Conservation (phyloP, 805 yeast species). For the Kodamaea hsintzibuensis region DNA sequence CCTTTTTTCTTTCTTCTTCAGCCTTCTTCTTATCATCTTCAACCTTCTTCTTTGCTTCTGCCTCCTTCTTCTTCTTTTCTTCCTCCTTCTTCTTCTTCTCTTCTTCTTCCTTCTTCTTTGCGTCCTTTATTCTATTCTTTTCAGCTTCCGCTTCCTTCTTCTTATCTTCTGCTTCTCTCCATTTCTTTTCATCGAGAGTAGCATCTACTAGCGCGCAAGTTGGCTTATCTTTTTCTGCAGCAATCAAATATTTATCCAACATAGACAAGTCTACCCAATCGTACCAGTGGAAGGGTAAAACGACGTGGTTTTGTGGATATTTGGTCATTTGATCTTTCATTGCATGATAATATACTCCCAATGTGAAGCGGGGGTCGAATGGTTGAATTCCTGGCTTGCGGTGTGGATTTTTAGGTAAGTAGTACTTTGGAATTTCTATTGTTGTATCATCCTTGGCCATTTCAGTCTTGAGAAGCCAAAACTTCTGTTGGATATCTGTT, state of each 20-base stretch:
- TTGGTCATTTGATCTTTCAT: slow-evolving; percentile 10
- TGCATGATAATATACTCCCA: slow-evolving; percentile 20
- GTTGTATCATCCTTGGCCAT: slow-evolving; percentile 12
- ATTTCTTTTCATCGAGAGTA: slow-evolving; percentile 11
- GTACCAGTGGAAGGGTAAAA: slow-evolving; percentile 50
- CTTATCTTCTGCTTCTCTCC: slow-evolving; percentile 11
- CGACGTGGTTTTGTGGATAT: slow-evolving; percentile 13
- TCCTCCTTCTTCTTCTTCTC: slow-evolving; percentile 11
- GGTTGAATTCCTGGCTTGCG: slow-evolving; percentile 20
- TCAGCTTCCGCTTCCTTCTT: slow-evolving; percentile 1
- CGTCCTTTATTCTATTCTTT: slow-evolving; percentile 7
- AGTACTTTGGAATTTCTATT: slow-evolving; percentile 8
- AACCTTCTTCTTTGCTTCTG: slow-evolving; percentile 12
- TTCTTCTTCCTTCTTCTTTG: slow-evolving; percentile 5
- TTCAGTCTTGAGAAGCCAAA: slow-evolving; percentile 14
- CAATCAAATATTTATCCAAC: slow-evolving; percentile 25
- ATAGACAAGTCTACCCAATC: slow-evolving; percentile 54
- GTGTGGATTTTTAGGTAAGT: slow-evolving; percentile 1
- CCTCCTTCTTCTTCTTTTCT: slow-evolving; percentile 11
- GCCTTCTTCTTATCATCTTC: slow-evolving; percentile 9
- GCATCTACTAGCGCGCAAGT: slow-evolving; percentile 16
- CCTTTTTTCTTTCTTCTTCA: slow-evolving; percentile 4
- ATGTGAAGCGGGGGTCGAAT: slow-evolving; percentile 29
- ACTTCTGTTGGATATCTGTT: slow-evolving; percentile 25
- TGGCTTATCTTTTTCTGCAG: slow-evolving; percentile 10